Conservation (phyloP, 441 rosid genomes). For the Gossypium davidsonii region DNA sequence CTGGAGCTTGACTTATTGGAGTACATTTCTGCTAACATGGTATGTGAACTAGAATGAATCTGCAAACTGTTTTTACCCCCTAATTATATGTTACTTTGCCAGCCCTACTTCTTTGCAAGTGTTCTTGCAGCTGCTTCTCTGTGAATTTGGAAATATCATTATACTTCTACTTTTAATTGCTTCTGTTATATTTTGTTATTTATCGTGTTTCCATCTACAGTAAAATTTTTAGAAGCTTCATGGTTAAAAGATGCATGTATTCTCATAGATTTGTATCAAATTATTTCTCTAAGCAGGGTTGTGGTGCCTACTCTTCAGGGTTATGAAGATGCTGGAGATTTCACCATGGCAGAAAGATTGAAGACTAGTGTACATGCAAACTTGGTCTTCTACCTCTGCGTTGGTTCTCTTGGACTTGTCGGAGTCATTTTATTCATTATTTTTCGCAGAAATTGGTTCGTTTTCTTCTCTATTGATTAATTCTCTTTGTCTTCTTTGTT, state of each 20-base stretch:
- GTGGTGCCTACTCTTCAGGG: constrained; percentile 85
- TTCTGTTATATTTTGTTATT: neutral
- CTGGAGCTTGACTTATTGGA: constrained; percentile 84
- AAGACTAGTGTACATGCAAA: constrained; percentile 65
- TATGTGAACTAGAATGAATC: constrained; percentile 18
- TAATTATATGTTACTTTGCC: neutral
- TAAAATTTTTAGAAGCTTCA: neutral
- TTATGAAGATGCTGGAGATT: constrained; percentile 89
- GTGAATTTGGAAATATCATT: neutral
- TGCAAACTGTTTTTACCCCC: neutral
- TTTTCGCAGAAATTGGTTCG: constrained; percentile 43
- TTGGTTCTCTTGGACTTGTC: constrained; percentile 59
- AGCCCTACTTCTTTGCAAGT: neutral
- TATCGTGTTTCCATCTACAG: neutral
- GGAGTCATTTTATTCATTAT: constrained; percentile 62
- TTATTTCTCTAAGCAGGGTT: constrained; percentile 64
- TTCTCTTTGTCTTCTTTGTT: neutral
- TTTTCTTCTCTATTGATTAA: constrained; percentile 10
- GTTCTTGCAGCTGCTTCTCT: neutral
- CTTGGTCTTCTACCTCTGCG: constrained; percentile 64
- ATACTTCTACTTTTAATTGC: neutral
- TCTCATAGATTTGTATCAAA: constrained; percentile 32
- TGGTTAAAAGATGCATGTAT: constrained; percentile 22
- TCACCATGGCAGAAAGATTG: constrained; percentile 62
- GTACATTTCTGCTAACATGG: constrained; percentile 78